Evolutionary conservation across 2,329 filamentous ascomycete genomes (phyloP).

Genomic region (Leptographium galeiforme): DNA sequence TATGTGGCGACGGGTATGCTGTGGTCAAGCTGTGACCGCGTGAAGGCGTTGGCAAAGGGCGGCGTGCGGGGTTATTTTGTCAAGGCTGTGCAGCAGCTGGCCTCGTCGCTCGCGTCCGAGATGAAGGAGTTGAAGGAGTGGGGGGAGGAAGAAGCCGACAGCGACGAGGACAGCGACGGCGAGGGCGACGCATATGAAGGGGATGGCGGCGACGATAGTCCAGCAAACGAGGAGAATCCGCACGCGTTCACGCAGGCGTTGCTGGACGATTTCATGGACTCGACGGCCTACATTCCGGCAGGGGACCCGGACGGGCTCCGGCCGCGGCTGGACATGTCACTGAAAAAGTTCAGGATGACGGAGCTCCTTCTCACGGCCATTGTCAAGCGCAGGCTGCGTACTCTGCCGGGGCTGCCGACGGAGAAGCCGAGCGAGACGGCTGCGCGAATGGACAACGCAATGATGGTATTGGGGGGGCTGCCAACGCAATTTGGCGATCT

Average conservation of each 20-base stretch:
- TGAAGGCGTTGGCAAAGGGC: constrained; percentile 48
- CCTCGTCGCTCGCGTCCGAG: constrained; percentile 66
- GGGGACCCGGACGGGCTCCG: constrained; percentile 52
- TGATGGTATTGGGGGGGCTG: constrained; percentile 42
- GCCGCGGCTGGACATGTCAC: constrained; percentile 47
- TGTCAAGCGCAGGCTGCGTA: constrained; percentile 55
- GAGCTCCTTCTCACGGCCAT: constrained; percentile 57
- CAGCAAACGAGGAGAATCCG: constrained; percentile 5
- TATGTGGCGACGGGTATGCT: constrained; percentile 59
- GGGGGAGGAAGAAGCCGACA: constrained; percentile 56
- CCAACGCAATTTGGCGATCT: constrained; percentile 59
- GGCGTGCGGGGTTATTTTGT: constrained; percentile 61
- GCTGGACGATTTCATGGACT: constrained; percentile 55
- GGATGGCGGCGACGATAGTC: constrained; percentile 13
- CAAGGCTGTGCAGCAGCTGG: constrained; percentile 58
- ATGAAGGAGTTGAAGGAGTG: constrained; percentile 80
- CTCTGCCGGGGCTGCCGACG: constrained; percentile 31
- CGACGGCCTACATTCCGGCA: constrained; percentile 45
- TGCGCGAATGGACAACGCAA: constrained; percentile 39
- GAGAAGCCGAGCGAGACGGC: constrained; percentile 17
- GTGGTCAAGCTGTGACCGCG: constrained; percentile 71
- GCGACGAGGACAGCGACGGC: constrained; percentile 26
- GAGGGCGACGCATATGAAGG: constrained; percentile 29
- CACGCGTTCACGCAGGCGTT: constrained; percentile 36
- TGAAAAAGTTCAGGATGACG: constrained; percentile 54